Percentiles rank a stretch among this genome's conserved stretches.
Conservation (phyloP, 768 basidiomycete species). For the Termitomyces sp. region DNA sequence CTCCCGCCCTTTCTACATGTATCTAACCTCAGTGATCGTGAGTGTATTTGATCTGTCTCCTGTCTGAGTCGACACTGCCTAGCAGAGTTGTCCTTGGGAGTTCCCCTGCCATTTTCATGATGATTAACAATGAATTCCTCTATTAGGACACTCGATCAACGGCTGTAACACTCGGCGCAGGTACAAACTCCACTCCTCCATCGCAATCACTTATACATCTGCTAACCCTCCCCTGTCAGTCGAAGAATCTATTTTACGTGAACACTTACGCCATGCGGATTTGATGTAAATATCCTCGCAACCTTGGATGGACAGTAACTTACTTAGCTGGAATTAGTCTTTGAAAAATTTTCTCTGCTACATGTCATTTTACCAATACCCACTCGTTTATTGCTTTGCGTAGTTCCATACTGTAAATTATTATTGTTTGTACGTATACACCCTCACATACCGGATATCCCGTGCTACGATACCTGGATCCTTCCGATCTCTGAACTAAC, state of each 20-base stretch:
- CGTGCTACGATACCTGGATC: not conserved
- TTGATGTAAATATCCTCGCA: slow-evolving; percentile 45
- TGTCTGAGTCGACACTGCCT: slow-evolving; percentile 1
- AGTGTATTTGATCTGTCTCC: slow-evolving; percentile 24
- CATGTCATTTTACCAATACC: not conserved
- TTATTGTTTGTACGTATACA: not conserved
- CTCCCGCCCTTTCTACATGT: slow-evolving; percentile 64
- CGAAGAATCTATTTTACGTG: slow-evolving; percentile 69
- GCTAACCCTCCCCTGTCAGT: slow-evolving; percentile 33
- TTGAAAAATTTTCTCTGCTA: not conserved
- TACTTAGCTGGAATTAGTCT: slow-evolving; percentile 5
- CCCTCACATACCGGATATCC: not conserved
- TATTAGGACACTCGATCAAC: slow-evolving; percentile 71
- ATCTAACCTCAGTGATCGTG: slow-evolving; percentile 77
- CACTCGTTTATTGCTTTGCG: not conserved
- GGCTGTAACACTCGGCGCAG: slow-evolving; percentile 64
- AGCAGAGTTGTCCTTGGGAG: slow-evolving; percentile 2
- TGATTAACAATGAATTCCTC: slow-evolving; percentile 7
- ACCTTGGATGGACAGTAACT: slow-evolving; percentile 1
- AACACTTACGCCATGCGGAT: slow-evolving; percentile 67
- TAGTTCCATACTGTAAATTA: not conserved
- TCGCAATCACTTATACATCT: slow-evolving; percentile 1
- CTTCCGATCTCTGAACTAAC: not conserved
- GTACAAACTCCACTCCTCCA: slow-evolving; percentile 28
- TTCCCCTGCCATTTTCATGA: not conserved